Evolutionary conservation across 805 yeast genomes (phyloP).

Genomic region (Kuraishia borneana): DNA sequence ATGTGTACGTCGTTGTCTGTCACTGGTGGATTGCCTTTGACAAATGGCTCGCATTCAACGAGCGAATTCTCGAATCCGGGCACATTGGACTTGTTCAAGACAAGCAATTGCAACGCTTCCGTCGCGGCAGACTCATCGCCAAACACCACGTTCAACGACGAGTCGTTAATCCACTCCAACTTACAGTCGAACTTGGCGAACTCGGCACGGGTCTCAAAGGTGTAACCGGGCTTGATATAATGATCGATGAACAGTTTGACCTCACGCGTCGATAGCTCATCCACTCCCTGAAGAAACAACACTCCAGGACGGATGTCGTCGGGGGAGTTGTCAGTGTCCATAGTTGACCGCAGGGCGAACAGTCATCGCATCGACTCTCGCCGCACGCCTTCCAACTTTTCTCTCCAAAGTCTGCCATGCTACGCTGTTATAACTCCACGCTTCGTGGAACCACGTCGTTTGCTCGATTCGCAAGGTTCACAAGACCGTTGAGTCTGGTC

Average conservation of each 20-base stretch:
- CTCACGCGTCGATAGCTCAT: slow-evolving; percentile 48
- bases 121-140: slow-evolving; percentile 17
- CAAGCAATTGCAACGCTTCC: slow-evolving; percentile 9
- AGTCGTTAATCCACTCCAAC: slow-evolving; percentile 60
- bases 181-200: slow-evolving; percentile 21
- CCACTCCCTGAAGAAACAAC: slow-evolving; percentile 47
- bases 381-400: too few species aligned
- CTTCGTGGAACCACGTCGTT: too few species aligned
- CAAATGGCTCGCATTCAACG: neutral
- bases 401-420: too few species aligned
- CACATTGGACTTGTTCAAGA: too few species aligned
- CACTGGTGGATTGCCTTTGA: slow-evolving; percentile 4
- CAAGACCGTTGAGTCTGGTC: slow-evolving; percentile 5
- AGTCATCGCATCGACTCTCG: too few species aligned
- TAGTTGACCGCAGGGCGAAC: too few species aligned
- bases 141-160: slow-evolving; percentile 45
- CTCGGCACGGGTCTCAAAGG: slow-evolving; percentile 15
- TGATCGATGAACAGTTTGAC: slow-evolving; percentile 44
- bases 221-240: slow-evolving; percentile 23
- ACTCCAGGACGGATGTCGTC: slow-evolving; percentile 19
- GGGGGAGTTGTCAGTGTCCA: too few species aligned
- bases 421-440: too few species aligned
- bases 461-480: neutral
- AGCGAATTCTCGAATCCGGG: neutral
- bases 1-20: slow-evolving; percentile 16